These are phyloP conservation scores for Fusarium luffae DNA, from an alignment of 2,329 filamentous ascomycete species.

Conservation along the genomic window DNA sequence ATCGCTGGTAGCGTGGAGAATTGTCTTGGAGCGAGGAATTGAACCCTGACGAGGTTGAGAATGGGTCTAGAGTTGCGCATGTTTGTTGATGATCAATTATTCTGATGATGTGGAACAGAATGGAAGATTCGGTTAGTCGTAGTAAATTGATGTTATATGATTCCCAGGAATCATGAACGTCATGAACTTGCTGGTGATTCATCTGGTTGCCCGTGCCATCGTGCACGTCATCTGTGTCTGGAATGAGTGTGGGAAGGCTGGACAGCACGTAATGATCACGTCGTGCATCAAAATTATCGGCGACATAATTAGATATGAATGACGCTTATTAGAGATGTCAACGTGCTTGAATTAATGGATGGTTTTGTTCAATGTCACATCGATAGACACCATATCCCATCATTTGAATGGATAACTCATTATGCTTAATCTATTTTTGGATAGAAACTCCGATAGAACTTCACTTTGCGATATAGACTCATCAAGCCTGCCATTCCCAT, in stretches of 20 bases:
- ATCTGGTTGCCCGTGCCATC: neutral
- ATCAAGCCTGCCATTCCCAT: no score
- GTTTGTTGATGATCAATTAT: neutral
- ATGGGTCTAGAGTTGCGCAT: neutral
- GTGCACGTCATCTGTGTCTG: neutral
- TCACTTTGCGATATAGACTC: no score
- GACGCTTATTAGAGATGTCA: neutral
- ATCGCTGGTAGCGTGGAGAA: slow-evolving; percentile 6
- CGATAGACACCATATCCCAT: no score
- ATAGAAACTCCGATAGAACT: no score
- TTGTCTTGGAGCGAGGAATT: neutral
- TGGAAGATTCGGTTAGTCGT: accelerated
- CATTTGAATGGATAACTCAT: neutral
- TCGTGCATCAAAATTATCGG: neutral
- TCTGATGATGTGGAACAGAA: neutral
- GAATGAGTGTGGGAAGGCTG: neutral
- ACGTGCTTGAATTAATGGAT: no score
- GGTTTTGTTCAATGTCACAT: no score
- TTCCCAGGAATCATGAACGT: neutral
- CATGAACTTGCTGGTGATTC: neutral
- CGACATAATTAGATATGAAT: neutral
- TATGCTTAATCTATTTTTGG: neutral
- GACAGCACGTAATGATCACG: neutral
- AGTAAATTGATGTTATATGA: neutral
- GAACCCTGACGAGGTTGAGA: neutral